A percentile compares a stretch with the other conserved stretches of the same genome.
These are phyloP conservation scores for Amanita fuliginea DNA, from an alignment of 768 basidiomycete genomes.

Conservation along the genomic window DNA sequence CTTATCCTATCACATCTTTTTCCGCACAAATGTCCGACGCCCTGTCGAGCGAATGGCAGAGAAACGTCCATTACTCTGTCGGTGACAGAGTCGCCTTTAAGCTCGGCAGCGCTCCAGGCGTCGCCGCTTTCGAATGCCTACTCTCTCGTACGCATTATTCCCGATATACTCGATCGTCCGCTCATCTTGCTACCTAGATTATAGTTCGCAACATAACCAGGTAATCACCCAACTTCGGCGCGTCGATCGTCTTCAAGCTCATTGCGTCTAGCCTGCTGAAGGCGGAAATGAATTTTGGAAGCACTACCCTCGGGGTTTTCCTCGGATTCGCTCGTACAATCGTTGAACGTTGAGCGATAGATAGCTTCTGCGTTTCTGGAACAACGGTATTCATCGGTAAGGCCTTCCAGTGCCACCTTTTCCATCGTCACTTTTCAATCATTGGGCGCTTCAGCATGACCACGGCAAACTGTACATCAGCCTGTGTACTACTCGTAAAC, in stretches of 20 bases:
- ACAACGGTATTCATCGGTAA: background rate
- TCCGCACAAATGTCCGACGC: conserved; percentile 13
- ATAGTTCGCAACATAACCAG: conserved; percentile 16
- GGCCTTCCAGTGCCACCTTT: background rate
- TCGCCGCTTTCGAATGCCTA: conserved; percentile 22
- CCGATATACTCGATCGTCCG: background rate
- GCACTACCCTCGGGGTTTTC: conserved; percentile 21
- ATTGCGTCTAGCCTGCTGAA: conserved; percentile 14
- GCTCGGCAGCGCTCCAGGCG: conserved; percentile 17
- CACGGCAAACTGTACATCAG: background rate
- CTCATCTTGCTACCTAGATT: conserved; percentile 11
- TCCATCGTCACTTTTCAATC: background rate
- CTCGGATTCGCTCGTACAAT: conserved; percentile 9
- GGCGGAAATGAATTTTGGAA: conserved; percentile 19
- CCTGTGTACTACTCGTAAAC: conserved; percentile 2
- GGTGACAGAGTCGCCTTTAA: conserved; percentile 24
- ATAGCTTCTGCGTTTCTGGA: background rate
- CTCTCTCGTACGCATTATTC: conserved; percentile 14
- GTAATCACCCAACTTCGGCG: conserved; percentile 7
- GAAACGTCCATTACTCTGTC: conserved; percentile 11
- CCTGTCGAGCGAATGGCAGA: conserved; percentile 21
- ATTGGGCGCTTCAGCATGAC: background rate
- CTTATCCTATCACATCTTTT: conserved; percentile 1
- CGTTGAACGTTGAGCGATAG: background rate
- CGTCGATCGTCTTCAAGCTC: background rate